Evolutionary conservation across 495 filamentous ascomycete genomes (phyloP), one percentile per base, ranked within the genome.

Genomic region (Beverwykella pulmonaria): DNA sequence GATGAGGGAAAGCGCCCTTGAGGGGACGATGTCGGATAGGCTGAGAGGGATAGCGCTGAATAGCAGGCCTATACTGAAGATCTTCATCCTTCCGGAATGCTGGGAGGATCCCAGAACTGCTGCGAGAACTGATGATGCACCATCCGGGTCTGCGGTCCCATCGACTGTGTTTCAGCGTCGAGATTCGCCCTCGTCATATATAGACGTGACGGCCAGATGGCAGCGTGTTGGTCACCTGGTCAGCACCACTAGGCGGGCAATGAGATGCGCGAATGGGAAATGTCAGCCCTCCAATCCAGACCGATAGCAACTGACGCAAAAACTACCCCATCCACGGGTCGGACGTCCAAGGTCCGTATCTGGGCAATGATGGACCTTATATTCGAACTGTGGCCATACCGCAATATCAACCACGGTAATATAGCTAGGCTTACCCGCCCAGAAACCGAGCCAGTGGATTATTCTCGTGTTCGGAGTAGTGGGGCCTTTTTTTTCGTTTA

Each of bases 1-100:
- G 20, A 69, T 69, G 34, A 49, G 47, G n/a, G 53, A 58, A 19
- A 54, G 23, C 25, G 25, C 41, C 19, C 23, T 41, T 19, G 55
- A 32, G 20, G 55, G 4, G 26, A 25, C 15, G 15, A 12, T 23
- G 14, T 19, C 25, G 23, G 20, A 19, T 27, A 20, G 14, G 8
- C 20, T 25, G 32, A 15, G 29, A 25, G 32, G 23, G 23, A 63
- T 32, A n/a, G 25, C 14, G 44, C 19, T 17, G 30, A 26, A n/a
- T 22, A 56, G 36, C 9, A 67, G 15, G 7, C 22, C 14, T 8
- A 53, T 7, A 22, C 8, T 17, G 23, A 47, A 47, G 15, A 56
- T 20, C 19, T 41, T 63, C 61, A 63, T 63, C 32, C 36, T 57
- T 29, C 26, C 17, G 30, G 25, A 36, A 2, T 52, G 3, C 47